Evolutionary conservation across 139 green algal species (phyloP), one percentile per base, ranked within the genome.

Genomic region (Haematococcus lacustris): DNA sequence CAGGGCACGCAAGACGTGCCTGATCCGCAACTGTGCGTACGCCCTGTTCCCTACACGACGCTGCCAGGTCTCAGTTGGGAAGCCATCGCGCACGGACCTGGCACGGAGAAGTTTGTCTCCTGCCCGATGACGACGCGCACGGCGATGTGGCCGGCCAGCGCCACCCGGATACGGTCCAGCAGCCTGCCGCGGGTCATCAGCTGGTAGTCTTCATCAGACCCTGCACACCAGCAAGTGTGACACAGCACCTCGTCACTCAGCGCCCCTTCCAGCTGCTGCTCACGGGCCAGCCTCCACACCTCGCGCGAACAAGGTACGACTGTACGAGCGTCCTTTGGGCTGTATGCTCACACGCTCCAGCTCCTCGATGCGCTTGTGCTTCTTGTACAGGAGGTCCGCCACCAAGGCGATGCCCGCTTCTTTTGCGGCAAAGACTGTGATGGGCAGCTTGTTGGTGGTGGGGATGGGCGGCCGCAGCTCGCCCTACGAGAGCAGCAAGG

Each of bases 291-390:
- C 47, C 47, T 57, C n/a, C 64, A 4, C 9, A 70, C 83, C 86
- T 6, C 90, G 73, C 33, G 88, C 76, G 59, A 92, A 94, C 39
- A 91, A 77, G 25, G 88, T 93, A 51, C 89, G 76, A 30, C 78
- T 86, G 83, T 82, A 88, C 37, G 82, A 82, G 38, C 79, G 73
- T 34, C 86, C 72, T 66, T 80, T 81, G 32, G 88, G 83, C 65
- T 90, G 83, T 43, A 96, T 85, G 51, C 74, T 86, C 37, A 94
- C 83, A 23, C 89, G 84, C 83, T 95, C 90, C 63, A 96, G 87
- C 0, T 69, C 33, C 78, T 95, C 73, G n/a, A 78, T 78, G 51
- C 73, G 65, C 26, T 53, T 51, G 34, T 73, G 51, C 43, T 64
- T 51, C 40, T 68, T n/a, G n/a, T 88, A 79, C 61, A 96, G 82